Percentiles rank a stretch among this genome's conserved stretches.
Evolutionary conservation across 139 green algal genomes (phyloP).

Genomic region (Chlorella sp.): DNA sequence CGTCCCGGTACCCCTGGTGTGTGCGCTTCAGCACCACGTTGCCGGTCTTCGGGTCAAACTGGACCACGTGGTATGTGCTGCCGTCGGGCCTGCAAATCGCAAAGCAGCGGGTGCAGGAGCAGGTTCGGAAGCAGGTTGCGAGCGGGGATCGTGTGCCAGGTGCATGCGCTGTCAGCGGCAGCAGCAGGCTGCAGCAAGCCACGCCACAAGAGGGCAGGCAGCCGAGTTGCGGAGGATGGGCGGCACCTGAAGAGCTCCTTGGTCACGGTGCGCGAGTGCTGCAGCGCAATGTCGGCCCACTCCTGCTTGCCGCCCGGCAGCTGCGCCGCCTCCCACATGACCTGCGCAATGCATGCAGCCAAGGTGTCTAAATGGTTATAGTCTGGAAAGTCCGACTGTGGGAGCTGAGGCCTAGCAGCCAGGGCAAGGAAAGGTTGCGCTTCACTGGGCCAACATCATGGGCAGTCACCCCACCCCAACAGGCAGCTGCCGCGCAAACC

Average conservation of each 20-base stretch:
- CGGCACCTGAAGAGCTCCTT: background rate
- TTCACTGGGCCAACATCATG: too few species aligned
- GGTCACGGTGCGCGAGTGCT: background rate
- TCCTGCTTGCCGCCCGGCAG: constrained; percentile 8
- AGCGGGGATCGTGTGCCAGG: background rate
- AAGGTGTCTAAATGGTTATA: too few species aligned
- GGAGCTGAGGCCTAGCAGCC: too few species aligned
- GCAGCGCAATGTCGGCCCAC: background rate
- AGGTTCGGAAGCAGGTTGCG: background rate
- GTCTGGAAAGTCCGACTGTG: too few species aligned
- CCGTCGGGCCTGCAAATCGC: background rate
- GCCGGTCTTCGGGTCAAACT: background rate
- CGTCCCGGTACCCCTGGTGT: background rate
- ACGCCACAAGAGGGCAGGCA: background rate
- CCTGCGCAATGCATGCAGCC: background rate
- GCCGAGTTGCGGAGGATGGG: background rate
- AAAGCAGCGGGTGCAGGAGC: background rate
- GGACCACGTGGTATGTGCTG: background rate
- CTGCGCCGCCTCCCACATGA: background rate
- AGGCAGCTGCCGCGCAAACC: too few species aligned
- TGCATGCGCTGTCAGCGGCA: background rate
- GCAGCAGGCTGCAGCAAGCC: too few species aligned
- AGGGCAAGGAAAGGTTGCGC: too few species aligned
- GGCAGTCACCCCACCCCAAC: too few species aligned
- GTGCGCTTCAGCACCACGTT: background rate